Percentiles rank a stretch among this genome's conserved stretches.
phyloP scores from a whole-genome alignment of 805 yeast species.

The Saccharomyces paradoxus region DNA sequence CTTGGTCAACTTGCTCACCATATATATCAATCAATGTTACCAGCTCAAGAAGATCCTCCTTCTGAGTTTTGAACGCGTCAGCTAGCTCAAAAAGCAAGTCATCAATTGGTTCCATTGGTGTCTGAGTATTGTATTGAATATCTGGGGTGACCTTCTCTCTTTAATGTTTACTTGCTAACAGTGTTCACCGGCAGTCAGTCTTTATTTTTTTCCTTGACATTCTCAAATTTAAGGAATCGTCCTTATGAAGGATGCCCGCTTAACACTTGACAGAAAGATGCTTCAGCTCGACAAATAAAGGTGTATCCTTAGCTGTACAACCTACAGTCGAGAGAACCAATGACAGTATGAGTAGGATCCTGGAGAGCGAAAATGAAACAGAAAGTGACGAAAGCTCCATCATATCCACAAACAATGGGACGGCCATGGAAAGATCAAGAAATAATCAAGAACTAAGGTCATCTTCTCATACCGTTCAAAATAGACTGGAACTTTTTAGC shows the following conservation, averaged over 20 bases:
- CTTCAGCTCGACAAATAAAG: neutral
- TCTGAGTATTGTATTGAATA: neutral
- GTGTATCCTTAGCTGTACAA: neutral
- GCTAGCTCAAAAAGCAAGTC: constrained; percentile 7
- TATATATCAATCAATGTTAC: constrained; percentile 25
- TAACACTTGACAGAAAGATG: neutral
- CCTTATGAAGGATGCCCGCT: neutral
- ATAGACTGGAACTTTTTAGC: constrained; percentile 21
- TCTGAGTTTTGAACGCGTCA: constrained; percentile 19
- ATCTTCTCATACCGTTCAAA: constrained; percentile 10
- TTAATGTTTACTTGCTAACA: neutral
- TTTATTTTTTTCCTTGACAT: neutral
- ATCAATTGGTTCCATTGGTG: neutral
- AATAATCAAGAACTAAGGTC: neutral
- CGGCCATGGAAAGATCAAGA: constrained; percentile 1
- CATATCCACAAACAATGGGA: neutral
- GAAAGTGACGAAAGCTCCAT: constrained; percentile 3
- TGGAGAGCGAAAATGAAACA: constrained; percentile 26
- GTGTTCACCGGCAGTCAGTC: neutral
- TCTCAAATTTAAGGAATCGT: neutral
- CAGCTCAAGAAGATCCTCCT: constrained; percentile 25
- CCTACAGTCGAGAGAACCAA: neutral
- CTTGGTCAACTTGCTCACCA: constrained; percentile 15
- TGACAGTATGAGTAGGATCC: constrained; percentile 21
- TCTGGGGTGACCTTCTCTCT: neutral